phyloP scores from a whole-genome alignment of 306 rosid genomes.

The Lablab purpureus region DNA sequence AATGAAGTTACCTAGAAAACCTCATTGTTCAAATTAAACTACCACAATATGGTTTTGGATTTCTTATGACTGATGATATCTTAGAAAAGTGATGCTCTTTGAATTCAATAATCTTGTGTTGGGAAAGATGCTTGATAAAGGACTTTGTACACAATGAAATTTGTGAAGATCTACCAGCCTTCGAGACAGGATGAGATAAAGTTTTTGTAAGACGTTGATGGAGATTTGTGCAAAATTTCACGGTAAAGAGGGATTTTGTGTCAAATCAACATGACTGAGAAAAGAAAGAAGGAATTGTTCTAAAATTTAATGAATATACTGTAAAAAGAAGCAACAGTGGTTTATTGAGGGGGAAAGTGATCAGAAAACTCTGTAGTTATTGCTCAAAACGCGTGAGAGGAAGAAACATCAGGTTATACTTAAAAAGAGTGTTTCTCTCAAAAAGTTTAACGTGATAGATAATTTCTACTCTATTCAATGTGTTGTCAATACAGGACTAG shows the following conservation, averaged over 20 bases:
- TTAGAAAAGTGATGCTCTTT: conserved; percentile 5
- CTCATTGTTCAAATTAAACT: neutral
- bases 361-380: neutral
- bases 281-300: neutral
- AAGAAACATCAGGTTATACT: neutral
- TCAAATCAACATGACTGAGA: neutral
- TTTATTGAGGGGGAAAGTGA: neutral
- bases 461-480: neutral
- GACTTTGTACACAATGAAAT: too few species aligned
- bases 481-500: neutral
- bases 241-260: neutral
- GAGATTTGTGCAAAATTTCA: conserved; percentile 8
- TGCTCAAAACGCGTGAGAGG: conserved; percentile 1
- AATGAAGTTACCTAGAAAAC: neutral
- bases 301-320: neutral
- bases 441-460: neutral
- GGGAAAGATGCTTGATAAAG: neutral
- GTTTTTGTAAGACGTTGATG: neutral
- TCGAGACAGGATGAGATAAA: neutral
- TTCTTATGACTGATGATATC: neutral
- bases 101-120: neutral
- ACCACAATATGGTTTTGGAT: neutral
- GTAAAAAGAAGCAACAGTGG: neutral
- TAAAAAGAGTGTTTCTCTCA: neutral
- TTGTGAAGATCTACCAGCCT: neutral